These are phyloP conservation scores for Elsinoe necatrix DNA, from an alignment of 2,329 filamentous ascomycete genomes.

Conservation along the genomic window DNA sequence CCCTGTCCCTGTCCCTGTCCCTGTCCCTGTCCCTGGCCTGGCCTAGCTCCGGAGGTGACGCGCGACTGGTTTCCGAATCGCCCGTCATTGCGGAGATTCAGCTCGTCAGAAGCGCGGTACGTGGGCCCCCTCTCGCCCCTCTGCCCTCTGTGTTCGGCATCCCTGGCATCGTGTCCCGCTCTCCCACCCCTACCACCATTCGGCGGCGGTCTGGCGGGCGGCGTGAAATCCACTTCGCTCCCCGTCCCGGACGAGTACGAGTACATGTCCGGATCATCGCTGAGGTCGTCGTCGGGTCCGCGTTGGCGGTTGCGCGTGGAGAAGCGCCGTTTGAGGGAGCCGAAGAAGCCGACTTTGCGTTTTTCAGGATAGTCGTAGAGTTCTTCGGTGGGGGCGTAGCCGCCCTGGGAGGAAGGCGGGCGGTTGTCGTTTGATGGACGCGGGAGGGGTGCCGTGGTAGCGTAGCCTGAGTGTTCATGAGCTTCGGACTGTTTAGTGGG, in stretches of 20 bases:
- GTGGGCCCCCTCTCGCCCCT: neutral
- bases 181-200: neutral
- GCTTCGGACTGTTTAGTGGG: neutral
- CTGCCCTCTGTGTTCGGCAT: neutral
- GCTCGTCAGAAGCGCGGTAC: neutral
- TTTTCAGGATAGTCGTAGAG: constrained; percentile 3
- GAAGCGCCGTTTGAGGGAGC: constrained; percentile 11
- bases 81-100: constrained; percentile 1
- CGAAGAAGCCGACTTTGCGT: constrained; percentile 14
- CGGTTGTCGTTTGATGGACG: neutral
- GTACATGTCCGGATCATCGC: constrained; percentile 10
- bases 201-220: neutral
- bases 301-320: neutral
- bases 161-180: neutral
- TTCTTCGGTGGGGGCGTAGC: constrained; percentile 7
- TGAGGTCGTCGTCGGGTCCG: neutral
- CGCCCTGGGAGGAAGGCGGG: neutral
- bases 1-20: neutral
- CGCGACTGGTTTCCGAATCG: neutral
- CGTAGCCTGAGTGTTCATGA: neutral
- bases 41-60: neutral
- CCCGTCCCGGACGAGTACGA: neutral
- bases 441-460: neutral
- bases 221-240: constrained; percentile 9
- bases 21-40: neutral